Percentiles rank a stretch among this genome's conserved stretches.
Conservation (phyloP, 352 stramenopile genomes). For the Phytophthora citrophthora region DNA sequence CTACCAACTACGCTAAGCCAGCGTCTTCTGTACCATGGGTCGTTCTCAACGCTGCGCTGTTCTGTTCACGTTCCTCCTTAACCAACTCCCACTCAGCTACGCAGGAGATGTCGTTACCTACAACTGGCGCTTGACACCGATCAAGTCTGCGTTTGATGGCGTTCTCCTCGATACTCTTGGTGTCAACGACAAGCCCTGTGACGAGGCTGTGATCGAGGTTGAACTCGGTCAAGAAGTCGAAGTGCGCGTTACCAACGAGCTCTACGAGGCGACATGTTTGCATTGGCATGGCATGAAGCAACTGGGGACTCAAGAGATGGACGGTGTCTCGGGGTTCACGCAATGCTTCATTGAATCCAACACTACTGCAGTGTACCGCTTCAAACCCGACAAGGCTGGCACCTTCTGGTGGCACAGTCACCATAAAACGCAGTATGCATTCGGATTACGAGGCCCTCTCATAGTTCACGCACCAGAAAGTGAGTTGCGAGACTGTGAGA, state of each 20-base stretch:
- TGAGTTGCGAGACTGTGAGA: constrained; percentile 15
- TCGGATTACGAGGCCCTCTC: constrained; percentile 37
- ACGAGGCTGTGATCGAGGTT: constrained; percentile 32
- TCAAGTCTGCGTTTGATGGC: constrained; percentile 29
- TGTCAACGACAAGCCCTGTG: constrained; percentile 25
- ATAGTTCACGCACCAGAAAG: constrained; percentile 31
- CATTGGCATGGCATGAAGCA: constrained; percentile 46
- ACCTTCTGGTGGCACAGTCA: constrained; percentile 49
- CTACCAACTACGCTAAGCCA: constrained; percentile 8
- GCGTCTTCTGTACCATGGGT: constrained; percentile 8
- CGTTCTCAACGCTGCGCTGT: neutral
- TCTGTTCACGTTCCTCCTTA: constrained; percentile 1
- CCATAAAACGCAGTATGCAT: constrained; percentile 37
- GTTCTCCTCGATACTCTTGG: constrained; percentile 21
- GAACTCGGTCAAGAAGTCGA: constrained; percentile 33
- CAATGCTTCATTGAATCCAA: constrained; percentile 38
- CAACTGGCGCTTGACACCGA: constrained; percentile 28
- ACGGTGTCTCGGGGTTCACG: constrained; percentile 37
- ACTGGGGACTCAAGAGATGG: constrained; percentile 42
- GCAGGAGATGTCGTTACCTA: constrained; percentile 23
- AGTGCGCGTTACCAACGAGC: constrained; percentile 33
- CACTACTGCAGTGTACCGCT: constrained; percentile 32
- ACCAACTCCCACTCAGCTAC: constrained; percentile 1
- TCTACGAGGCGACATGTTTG: constrained; percentile 22
- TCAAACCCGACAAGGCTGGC: constrained; percentile 36